Conservation (phyloP, 1,284 basidiomycete species). For the Malassezia dermatis region DNA sequence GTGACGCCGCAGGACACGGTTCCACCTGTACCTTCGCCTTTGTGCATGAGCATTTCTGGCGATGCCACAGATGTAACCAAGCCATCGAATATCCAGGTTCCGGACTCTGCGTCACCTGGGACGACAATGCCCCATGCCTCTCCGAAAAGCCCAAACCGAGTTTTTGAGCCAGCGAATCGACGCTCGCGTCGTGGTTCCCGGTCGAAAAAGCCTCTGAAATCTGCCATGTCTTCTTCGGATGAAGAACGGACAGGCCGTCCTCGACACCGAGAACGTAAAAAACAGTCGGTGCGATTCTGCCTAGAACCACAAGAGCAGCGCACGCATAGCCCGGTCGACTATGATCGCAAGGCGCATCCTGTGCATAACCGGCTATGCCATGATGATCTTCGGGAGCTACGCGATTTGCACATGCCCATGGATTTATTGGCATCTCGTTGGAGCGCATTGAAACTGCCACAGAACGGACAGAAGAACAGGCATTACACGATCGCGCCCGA, state of each 20-base stretch:
- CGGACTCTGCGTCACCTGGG: neutral
- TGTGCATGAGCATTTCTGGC: constrained; percentile 25
- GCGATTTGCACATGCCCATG: constrained; percentile 41
- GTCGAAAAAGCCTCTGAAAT: constrained; percentile 23
- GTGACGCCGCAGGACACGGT: constrained; percentile 36
- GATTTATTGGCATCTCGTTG: constrained; percentile 42
- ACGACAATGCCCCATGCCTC: neutral
- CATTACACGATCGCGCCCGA: neutral
- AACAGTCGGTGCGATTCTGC: constrained; percentile 35
- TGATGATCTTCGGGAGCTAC: constrained; percentile 42
- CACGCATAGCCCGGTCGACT: constrained; percentile 45
- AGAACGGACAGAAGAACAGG: neutral
- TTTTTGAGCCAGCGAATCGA: neutral
- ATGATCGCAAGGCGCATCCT: constrained; percentile 43
- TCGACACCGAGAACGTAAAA: constrained; percentile 8
- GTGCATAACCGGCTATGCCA: constrained; percentile 38
- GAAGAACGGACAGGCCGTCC: constrained; percentile 26
- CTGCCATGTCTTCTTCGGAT: constrained; percentile 30
- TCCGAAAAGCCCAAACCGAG: neutral
- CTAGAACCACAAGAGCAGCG: constrained; percentile 32
- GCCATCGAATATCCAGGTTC: neutral
- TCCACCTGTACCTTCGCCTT: constrained; percentile 34
- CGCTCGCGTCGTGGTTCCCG: constrained; percentile 18
- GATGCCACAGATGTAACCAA: neutral
- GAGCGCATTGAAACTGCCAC: neutral